Evolutionary conservation across 768 basidiomycete species (phyloP), one percentile per base, ranked within the genome.

Genomic region (Xanthoconium purpureum): DNA sequence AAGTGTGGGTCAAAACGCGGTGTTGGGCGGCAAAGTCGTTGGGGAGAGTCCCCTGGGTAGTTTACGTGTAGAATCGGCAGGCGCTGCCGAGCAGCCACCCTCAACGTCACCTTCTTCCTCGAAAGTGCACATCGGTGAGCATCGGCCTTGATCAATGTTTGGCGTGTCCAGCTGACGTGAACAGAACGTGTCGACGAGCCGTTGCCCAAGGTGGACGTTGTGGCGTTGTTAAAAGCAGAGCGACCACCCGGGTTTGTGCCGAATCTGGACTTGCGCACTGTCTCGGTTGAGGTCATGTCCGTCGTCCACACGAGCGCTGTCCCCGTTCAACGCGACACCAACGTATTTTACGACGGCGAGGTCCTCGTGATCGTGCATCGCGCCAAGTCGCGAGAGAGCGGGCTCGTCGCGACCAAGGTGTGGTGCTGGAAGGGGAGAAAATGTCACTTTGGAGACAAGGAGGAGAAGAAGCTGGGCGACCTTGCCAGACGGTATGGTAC

Each of bases 371-470:
- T 93, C 49, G 76, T 93, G 14, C 80, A 90, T 66, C 80, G 91
- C 14, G 78, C 74, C 24, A 93, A 91, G 69, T 80, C 80, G 0
- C 82, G 75, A 53, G 74, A 78, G n/a, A 84, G 71, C 35, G 85
- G 87, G 13, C 75, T 93, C 15, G 89, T 83, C 5, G 75, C 77
- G 28, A 91, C 86, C 6, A 79, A 77, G 20, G 79, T 93, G 17
- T 93, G 89, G 89, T 81, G 80, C 20, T 94, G 91, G 91, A 73
- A 75, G 17, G 91, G 91, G 0, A 82, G 77, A 51, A 75, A 75
- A 38, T 77, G 80, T 45, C 73, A 70, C 20, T 62, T 79, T 32
- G 81, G 81, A 2, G 84, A 87, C 47, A 74, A 73, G 45, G 91
- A 91, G 60, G 80, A 82, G 62, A 78, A 72, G 52, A 92, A 89